Conservation (phyloP, 345 rosid genomes). For the Syzygium jambos region DNA sequence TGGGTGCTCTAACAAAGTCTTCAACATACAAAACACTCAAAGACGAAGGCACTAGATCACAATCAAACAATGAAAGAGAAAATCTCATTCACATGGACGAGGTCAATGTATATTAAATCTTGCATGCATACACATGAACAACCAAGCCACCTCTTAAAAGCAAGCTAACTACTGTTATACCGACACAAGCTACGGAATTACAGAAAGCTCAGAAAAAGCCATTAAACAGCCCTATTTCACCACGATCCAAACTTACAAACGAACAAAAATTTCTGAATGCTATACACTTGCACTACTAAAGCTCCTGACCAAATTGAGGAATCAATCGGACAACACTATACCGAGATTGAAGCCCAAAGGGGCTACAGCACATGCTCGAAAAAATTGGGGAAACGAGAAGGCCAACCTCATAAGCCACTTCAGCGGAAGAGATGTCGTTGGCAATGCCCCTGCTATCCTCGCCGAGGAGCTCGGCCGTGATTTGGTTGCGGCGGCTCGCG, state of each 20-base stretch:
- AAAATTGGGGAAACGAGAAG: not conserved
- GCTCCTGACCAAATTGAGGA: not conserved
- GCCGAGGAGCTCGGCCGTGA: conserved; percentile 38
- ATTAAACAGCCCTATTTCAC: not conserved
- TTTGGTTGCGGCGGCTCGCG: conserved; percentile 51
- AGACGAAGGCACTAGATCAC: not conserved
- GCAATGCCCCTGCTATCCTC: conserved; percentile 29
- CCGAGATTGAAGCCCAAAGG: not conserved
- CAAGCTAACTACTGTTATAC: not conserved
- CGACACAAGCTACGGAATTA: not conserved
- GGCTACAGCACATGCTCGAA: too few species aligned
- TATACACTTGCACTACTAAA: not conserved
- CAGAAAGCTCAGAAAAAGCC: not conserved
- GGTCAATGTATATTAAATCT: not conserved
- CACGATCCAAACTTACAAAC: not conserved
- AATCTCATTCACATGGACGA: not conserved
- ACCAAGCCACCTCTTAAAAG: too few species aligned
- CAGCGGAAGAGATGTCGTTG: conserved; percentile 35
- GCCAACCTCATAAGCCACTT: conserved; percentile 61
- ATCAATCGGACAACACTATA: not conserved
- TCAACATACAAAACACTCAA: not conserved
- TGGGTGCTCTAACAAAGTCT: not conserved
- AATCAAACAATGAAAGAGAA: not conserved
- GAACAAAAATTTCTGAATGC: not conserved
- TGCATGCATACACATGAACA: too few species aligned